A percentile compares a stretch with the other conserved stretches of the same genome.
Conservation (phyloP, 805 yeast species). For the Metschnikowia amazonensis region DNA sequence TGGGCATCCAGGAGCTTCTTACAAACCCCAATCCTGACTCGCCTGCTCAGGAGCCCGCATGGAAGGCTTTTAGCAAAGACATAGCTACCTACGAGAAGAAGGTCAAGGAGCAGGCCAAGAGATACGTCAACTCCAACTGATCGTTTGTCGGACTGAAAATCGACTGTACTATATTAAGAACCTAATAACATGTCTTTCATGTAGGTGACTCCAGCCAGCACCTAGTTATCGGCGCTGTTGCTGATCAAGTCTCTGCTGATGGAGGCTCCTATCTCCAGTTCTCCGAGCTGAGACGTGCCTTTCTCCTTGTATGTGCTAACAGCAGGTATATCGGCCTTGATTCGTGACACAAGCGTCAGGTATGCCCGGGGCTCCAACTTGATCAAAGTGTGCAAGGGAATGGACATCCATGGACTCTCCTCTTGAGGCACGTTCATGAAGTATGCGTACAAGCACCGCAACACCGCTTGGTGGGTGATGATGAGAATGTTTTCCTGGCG, state of each 20-base stretch:
- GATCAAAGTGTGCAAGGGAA: slow-evolving; percentile 92
- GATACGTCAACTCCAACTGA: slow-evolving; percentile 35
- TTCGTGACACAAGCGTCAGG: slow-evolving; percentile 79
- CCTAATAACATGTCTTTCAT: not conserved
- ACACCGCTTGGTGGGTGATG: slow-evolving; percentile 96
- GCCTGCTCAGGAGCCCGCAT: slow-evolving; percentile 97
- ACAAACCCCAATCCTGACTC: slow-evolving; percentile 90
- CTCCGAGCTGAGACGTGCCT: slow-evolving; percentile 73
- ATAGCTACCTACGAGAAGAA: slow-evolving; percentile 65
- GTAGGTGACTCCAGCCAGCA: not conserved
- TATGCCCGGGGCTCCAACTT: slow-evolving; percentile 95
- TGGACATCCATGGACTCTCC: slow-evolving; percentile 98
- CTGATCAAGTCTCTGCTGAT: slow-evolving; percentile 52
- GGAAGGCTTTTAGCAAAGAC: slow-evolving; percentile 77
- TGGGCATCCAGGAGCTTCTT: slow-evolving; percentile 89
- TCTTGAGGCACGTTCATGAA: slow-evolving; percentile 98
- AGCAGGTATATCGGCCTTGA: slow-evolving; percentile 96
- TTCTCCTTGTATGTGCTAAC: slow-evolving; percentile 94
- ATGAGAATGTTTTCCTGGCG: slow-evolving; percentile 94
- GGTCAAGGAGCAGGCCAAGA: slow-evolving; percentile 70
- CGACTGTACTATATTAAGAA: slow-evolving; percentile 7
- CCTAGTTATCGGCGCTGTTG: slow-evolving; percentile 21
- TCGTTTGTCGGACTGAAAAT: not conserved
- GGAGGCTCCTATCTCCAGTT: slow-evolving; percentile 35
- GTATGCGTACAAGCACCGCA: slow-evolving; percentile 94